Percentiles rank a stretch among this genome's conserved stretches.
phyloP scores from a whole-genome alignment of 768 basidiomycete genomes.

The Lenzites betulinus region DNA sequence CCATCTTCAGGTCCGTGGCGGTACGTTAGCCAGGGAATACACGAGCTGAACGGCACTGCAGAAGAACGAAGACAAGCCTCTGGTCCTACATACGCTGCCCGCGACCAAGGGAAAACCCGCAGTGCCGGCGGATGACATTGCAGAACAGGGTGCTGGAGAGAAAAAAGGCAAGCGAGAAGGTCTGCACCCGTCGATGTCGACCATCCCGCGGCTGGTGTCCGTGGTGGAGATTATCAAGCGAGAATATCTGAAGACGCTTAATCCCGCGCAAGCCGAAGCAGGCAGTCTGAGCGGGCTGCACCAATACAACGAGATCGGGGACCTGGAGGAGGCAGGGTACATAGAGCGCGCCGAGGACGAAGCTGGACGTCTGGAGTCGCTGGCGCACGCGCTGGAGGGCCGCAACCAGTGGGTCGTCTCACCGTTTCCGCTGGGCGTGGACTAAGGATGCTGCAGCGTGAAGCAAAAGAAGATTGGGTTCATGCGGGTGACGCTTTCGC shows the following conservation, averaged over 20 bases:
- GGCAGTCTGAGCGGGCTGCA: slow-evolving; percentile 52
- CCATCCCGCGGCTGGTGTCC: slow-evolving; percentile 66
- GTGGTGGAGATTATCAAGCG: slow-evolving; percentile 87
- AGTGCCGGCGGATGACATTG: too few relatives aligned
- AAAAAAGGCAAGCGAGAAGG: slow-evolving; percentile 17
- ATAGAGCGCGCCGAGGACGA: slow-evolving; percentile 29
- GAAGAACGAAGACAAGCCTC: slow-evolving; percentile 49
- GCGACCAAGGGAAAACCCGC: slow-evolving; percentile 4
- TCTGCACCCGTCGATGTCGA: slow-evolving; percentile 38
- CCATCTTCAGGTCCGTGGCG: slow-evolving; percentile 36
- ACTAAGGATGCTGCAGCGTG: slow-evolving; percentile 40
- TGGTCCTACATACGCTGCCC: slow-evolving; percentile 65
- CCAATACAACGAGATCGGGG: slow-evolving; percentile 76
- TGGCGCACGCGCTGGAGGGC: slow-evolving; percentile 50
- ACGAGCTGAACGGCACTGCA: slow-evolving; percentile 23
- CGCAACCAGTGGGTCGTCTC: slow-evolving; percentile 54
- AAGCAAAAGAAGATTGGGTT: slow-evolving; percentile 61
- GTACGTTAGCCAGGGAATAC: background rate
- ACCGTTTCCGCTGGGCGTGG: background rate
- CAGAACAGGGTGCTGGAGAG: slow-evolving; percentile 10
- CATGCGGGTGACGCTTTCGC: slow-evolving; percentile 70
- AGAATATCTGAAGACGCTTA: slow-evolving; percentile 63
- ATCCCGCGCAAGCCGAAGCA: slow-evolving; percentile 42
- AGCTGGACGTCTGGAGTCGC: slow-evolving; percentile 32
- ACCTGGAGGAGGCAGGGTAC: slow-evolving; percentile 46